Evolutionary conservation across 192 early-diverging fungal genomes (phyloP).

Genomic region (Gigaspora rosea): DNA sequence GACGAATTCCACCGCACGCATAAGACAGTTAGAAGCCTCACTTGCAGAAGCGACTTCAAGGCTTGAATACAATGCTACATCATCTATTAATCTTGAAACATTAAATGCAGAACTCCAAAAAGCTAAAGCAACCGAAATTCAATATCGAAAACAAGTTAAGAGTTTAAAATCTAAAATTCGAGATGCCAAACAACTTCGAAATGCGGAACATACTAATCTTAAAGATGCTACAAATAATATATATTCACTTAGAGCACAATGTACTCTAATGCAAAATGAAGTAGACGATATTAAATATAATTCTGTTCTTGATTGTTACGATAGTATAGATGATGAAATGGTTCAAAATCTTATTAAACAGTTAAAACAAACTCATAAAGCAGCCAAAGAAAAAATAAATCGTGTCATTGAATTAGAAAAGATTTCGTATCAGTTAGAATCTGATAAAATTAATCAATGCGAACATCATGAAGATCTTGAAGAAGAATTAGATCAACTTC

Average conservation of each 20-base stretch:
- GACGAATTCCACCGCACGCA: background rate
- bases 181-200: background rate
- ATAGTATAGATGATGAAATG: background rate
- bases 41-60: background rate
- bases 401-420: slow-evolving; percentile 28
- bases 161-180: background rate
- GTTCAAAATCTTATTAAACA: slow-evolving; percentile 8
- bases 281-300: background rate
- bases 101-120: slow-evolving; percentile 1
- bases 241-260: background rate
- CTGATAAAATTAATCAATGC: slow-evolving; percentile 17
- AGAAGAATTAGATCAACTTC: slow-evolving; percentile 36
- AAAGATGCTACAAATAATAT: slow-evolving; percentile 1
- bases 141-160: background rate
- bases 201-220: background rate
- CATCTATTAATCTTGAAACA: background rate
- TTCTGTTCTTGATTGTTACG: slow-evolving; percentile 16
- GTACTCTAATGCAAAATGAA: slow-evolving; percentile 18
- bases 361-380: slow-evolving; percentile 7
- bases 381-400: background rate
- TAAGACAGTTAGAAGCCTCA: background rate
- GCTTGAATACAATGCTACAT: background rate
- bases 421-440: background rate
- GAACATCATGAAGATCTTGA: background rate
- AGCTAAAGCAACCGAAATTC: background rate